Conservation (phyloP, 2,329 filamentous ascomycete genomes). For the Peltaster fructicola region DNA sequence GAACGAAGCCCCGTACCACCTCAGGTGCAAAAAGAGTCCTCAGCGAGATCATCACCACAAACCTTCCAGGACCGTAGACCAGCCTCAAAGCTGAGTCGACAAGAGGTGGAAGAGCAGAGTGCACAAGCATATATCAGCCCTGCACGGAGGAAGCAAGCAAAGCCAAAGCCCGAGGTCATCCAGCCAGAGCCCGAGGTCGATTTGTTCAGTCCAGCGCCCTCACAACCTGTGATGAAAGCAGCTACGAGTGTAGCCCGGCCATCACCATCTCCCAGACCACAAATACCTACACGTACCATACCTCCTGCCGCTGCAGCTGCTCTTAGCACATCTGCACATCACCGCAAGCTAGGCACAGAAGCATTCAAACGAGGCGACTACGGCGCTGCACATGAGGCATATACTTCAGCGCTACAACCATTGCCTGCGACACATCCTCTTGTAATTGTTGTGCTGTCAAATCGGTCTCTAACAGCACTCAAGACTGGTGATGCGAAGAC, state of each 20-base stretch:
- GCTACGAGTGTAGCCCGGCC: slow-evolving; percentile 12
- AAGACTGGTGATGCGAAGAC: slow-evolving; percentile 86
- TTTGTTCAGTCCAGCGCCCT: slow-evolving; percentile 16
- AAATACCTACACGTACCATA: slow-evolving; percentile 38
- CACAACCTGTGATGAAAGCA: neutral
- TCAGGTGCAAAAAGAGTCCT: no score
- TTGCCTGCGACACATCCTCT: slow-evolving; percentile 55
- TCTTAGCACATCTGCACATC: slow-evolving; percentile 56
- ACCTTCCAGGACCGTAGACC: slow-evolving; percentile 14
- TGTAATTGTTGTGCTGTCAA: slow-evolving; percentile 74
- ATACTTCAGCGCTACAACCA: slow-evolving; percentile 56
- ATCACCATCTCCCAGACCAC: slow-evolving; percentile 25
- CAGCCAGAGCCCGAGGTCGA: slow-evolving; percentile 17
- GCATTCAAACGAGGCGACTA: slow-evolving; percentile 94
- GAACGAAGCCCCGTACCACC: no score
- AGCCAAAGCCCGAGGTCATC: slow-evolving; percentile 23
- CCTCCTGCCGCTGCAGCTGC: slow-evolving; percentile 52
- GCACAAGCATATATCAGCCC: slow-evolving; percentile 77
- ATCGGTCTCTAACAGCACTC: slow-evolving; percentile 73
- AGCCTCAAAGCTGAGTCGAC: slow-evolving; percentile 46
- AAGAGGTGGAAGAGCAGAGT: slow-evolving; percentile 61
- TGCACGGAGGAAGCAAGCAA: slow-evolving; percentile 56
- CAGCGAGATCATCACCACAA: no score
- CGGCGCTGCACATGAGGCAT: slow-evolving; percentile 65
- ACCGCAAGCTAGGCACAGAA: slow-evolving; percentile 64